Evolutionary conservation across 345 rosid genomes (phyloP).

Genomic region (Lumnitzera racemosa): DNA sequence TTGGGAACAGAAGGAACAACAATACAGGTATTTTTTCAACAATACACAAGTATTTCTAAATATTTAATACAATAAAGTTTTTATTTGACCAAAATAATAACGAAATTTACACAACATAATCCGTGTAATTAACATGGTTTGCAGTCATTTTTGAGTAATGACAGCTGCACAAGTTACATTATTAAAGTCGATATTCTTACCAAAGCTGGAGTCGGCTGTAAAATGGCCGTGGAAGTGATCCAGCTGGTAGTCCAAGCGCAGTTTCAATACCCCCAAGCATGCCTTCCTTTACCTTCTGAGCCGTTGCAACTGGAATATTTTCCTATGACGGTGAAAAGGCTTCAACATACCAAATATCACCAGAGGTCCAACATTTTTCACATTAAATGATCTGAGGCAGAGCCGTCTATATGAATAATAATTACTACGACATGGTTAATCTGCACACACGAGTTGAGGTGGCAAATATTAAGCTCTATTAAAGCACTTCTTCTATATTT

Average conservation of each 20-base stretch:
- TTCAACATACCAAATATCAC: background rate
- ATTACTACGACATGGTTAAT: no score
- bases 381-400: background rate
- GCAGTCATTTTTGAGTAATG: no score
- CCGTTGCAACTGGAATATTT: constrained; percentile 65
- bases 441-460: no score
- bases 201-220: constrained; percentile 68
- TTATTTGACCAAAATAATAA: background rate
- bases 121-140: no score
- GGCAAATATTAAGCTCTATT: no score
- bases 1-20: no score
- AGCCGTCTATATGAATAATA: background rate
- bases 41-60: no score
- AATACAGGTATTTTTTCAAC: no score
- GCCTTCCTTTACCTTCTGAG: constrained; percentile 58
- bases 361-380: no score
- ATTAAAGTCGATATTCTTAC: constrained; percentile 21
- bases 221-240: constrained; percentile 53
- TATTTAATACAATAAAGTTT: no score
- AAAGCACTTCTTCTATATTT: no score
- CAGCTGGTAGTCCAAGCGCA: constrained; percentile 60
- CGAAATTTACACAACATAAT: background rate
- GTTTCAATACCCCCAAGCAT: constrained; percentile 77
- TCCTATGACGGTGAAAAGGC: constrained; percentile 32
- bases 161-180: background rate